Conservation (phyloP, 2,329 filamentous ascomycete species). For the Epicoccum nigrum region DNA sequence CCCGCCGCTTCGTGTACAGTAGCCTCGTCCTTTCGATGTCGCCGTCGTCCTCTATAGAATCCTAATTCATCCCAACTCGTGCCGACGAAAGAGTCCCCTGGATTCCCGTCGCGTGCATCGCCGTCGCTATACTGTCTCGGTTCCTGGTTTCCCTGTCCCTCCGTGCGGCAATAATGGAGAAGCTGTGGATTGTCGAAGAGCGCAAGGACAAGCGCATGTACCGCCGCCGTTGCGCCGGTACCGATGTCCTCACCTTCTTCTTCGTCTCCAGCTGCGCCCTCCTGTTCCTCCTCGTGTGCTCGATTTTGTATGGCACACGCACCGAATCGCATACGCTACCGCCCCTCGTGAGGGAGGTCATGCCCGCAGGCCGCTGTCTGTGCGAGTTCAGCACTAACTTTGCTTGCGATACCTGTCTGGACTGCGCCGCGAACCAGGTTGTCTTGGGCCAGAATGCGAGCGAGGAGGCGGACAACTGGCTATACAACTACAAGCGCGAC, state of each 20-base stretch:
- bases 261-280: conserved; percentile 36
- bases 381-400: conserved; percentile 43
- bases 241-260: conserved; percentile 37
- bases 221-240: conserved; percentile 34
- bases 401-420: conserved; percentile 39
- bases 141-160: conserved; percentile 15
- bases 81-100: conserved; percentile 11
- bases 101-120: conserved; percentile 20
- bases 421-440: conserved; percentile 37
- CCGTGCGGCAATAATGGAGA: conserved; percentile 25
- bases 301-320: conserved; percentile 43
- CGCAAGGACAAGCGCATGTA: conserved; percentile 37
- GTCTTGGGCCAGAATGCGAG: conserved; percentile 26
- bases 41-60: conserved; percentile 17
- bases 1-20: neutral
- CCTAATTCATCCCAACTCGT: conserved; percentile 22
- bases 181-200: conserved; percentile 33
- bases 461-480: conserved; percentile 33
- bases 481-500: conserved; percentile 38
- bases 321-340: conserved; percentile 37
- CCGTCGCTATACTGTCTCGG: conserved; percentile 19
- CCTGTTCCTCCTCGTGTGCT: conserved; percentile 40
- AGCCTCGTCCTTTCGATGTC: conserved; percentile 24
- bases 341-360: conserved; percentile 38
- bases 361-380: conserved; percentile 42